phyloP scores from a whole-genome alignment of 805 yeast genomes.

The Sugiyamaella marilandica region DNA sequence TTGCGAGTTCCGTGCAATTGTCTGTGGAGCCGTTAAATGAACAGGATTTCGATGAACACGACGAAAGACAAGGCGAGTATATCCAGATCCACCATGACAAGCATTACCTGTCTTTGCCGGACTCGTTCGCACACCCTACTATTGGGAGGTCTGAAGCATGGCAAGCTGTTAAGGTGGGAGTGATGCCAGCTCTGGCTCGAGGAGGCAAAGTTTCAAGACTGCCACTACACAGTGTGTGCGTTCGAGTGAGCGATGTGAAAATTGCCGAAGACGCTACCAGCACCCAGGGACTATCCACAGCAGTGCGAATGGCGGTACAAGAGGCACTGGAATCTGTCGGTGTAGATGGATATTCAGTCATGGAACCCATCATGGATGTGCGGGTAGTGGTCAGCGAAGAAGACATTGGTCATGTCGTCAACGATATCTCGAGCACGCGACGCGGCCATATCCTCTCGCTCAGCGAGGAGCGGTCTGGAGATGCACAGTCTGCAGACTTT shows the following conservation, averaged over 20 bases:
- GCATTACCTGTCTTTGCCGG: conserved; percentile 21
- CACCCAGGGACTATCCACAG: conserved; percentile 39
- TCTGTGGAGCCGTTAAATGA: conserved; percentile 27
- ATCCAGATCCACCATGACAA: conserved; percentile 35
- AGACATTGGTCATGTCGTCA: conserved; percentile 76
- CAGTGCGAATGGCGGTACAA: conserved; percentile 43
- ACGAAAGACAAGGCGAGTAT: not conserved
- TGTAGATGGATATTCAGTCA: conserved; percentile 41
- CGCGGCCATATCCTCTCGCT: conserved; percentile 69
- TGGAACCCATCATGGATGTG: conserved; percentile 88
- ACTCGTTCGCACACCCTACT: conserved; percentile 23
- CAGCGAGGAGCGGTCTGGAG: conserved; percentile 49
- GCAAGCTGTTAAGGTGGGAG: conserved; percentile 29
- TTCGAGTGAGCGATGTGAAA: conserved; percentile 49
- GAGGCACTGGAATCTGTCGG: conserved; percentile 34
- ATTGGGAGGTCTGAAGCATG: conserved; percentile 29
- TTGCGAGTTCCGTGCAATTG: conserved; percentile 30
- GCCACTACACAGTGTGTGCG: conserved; percentile 57
- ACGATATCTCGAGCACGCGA: conserved; percentile 75
- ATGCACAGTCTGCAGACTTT: conserved; percentile 21
- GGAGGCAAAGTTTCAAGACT: conserved; percentile 40
- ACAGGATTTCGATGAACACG: conserved; percentile 35
- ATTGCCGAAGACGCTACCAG: conserved; percentile 47
- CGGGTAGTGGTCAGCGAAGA: conserved; percentile 61
- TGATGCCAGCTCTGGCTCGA: conserved; percentile 39